A percentile compares a stretch with the other conserved stretches of the same genome.
phyloP scores from a whole-genome alignment of 1,284 basidiomycete genomes.

The Apiotrichum gracile region DNA sequence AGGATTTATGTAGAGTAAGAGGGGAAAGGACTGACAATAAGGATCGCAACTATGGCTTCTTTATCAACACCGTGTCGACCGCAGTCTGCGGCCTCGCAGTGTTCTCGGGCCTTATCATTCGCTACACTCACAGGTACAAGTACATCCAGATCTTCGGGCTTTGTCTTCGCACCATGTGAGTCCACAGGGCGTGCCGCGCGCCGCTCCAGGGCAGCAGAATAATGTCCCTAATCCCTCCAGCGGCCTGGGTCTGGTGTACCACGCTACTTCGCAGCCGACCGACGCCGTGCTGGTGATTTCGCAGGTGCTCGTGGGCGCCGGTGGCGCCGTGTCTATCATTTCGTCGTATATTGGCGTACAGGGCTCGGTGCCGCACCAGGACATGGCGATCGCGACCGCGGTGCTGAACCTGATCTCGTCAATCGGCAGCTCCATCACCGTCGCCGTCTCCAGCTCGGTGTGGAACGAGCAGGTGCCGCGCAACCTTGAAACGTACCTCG shows the following conservation, averaged over 20 bases:
- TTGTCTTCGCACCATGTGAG: constrained; percentile 18
- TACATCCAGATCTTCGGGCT: constrained; percentile 26
- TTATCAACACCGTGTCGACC: constrained; percentile 14
- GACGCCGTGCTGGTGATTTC: constrained; percentile 36
- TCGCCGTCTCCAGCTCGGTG: not conserved
- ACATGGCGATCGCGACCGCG: constrained; percentile 2
- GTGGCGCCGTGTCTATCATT: constrained; percentile 24
- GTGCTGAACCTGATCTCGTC: constrained; percentile 7
- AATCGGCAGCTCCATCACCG: constrained; percentile 4
- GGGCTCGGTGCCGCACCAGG: constrained; percentile 4
- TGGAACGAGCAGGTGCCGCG: constrained; percentile 24
- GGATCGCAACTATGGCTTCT: constrained; percentile 22
- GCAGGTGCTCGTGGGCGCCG: constrained; percentile 19
- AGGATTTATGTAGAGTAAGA: not conserved
- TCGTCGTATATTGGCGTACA: constrained; percentile 30
- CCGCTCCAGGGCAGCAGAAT: too few relatives aligned
- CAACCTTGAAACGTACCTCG: constrained; percentile 24
- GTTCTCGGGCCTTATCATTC: constrained; percentile 36
- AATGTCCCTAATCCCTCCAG: too few relatives aligned
- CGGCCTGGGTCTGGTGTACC: constrained; percentile 3
- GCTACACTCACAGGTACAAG: constrained; percentile 47
- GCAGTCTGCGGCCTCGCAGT: constrained; percentile 35
- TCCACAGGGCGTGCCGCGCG: too few relatives aligned
- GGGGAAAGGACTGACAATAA: not conserved
- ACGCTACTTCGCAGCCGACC: not conserved